Conservation (phyloP, 2,329 filamentous ascomycete genomes). For the Aaosphaeria arxii region DNA sequence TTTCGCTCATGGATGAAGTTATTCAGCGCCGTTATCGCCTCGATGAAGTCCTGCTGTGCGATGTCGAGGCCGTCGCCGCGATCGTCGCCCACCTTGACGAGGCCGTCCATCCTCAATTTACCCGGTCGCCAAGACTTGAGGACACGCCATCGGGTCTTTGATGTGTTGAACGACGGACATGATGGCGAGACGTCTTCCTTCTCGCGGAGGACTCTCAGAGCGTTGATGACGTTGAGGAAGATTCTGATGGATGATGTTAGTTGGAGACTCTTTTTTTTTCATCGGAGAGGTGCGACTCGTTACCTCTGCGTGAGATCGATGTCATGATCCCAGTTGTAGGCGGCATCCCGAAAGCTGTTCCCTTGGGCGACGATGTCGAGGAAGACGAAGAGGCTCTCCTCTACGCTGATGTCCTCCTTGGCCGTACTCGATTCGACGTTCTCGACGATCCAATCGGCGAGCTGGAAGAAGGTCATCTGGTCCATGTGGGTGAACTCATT, state of each 20-base stretch:
- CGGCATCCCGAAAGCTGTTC: slow-evolving; percentile 30
- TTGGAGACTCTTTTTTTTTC: no score
- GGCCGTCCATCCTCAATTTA: slow-evolving; percentile 26
- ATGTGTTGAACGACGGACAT: slow-evolving; percentile 29
- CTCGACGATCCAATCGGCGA: slow-evolving; percentile 37
- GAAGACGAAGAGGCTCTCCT: slow-evolving; percentile 37
- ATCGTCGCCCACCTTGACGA: slow-evolving; percentile 33
- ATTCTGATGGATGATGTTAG: slow-evolving; percentile 18
- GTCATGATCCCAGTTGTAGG: slow-evolving; percentile 34
- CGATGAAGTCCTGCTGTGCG: slow-evolving; percentile 27
- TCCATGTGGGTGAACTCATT: slow-evolving; percentile 37
- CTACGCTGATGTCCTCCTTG: slow-evolving; percentile 29
- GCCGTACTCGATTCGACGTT: slow-evolving; percentile 28
- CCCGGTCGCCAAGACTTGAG: slow-evolving; percentile 26
- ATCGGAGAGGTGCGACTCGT: slow-evolving; percentile 1
- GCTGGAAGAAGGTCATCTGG: slow-evolving; percentile 35
- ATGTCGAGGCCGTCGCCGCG: slow-evolving; percentile 31
- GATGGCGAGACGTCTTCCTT: slow-evolving; percentile 28
- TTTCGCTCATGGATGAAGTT: slow-evolving; percentile 37
- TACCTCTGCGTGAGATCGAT: slow-evolving; percentile 34
- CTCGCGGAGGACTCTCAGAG: slow-evolving; percentile 30
- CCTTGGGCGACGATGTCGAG: slow-evolving; percentile 37
- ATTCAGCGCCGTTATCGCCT: slow-evolving; percentile 33
- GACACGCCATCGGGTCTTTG: slow-evolving; percentile 31
- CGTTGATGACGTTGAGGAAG: slow-evolving; percentile 33